Base-by-base conservation (phyloP, 139 green algal species). In the Trebouxia sp. region DNA sequence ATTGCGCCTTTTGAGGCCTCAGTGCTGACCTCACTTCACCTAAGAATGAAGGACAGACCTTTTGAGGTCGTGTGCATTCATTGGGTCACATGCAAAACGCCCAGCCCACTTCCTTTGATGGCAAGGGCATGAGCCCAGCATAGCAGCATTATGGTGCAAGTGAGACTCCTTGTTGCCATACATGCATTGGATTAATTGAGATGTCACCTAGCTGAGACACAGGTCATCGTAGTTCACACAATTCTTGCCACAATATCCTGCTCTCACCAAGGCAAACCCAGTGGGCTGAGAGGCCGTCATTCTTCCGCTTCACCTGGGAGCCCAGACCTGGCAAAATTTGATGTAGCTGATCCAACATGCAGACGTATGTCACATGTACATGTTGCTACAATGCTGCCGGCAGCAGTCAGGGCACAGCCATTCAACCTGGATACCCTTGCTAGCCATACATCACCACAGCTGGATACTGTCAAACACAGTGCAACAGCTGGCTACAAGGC, bases 151-250 rank as follows among this genome's bases (percentile, higher is more conserved):
- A 89, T 41, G 37, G 37, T 24, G 82, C 75, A 0, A 43, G 53
- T 78, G 82, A 89, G 37, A 56, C 50, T 86, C 38, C 75, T 89
- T 65, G 79, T 47, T 42, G 76, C 86, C 0, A 50, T 85, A 14
- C 78, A 85, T 76, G 82, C 85, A 22, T 65, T 85, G 14, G 45
- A 77, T 30, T 51, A 66, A 37, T 83, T 66, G 76, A 69, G 69
- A 35, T 79, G 66, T 26, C 82, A 85, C 35, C 45, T 85, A 50
- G 66, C 82, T 38, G 79, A 43, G 37, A 76, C 48, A 80, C 65
- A 56, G 75, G 79, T 72, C 81, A n/a, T n/a, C n/a, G n/a, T n/a
- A n/a, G n/a, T n/a, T 32, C 28, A 72, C 75, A 70, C 35, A 7
- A 53, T 43, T n/a, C 35, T 66, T 41, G 28, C n/a, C 51, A 80